Conservation (phyloP, 257 asterid genomes). For the Solanum infundibuliforme region DNA sequence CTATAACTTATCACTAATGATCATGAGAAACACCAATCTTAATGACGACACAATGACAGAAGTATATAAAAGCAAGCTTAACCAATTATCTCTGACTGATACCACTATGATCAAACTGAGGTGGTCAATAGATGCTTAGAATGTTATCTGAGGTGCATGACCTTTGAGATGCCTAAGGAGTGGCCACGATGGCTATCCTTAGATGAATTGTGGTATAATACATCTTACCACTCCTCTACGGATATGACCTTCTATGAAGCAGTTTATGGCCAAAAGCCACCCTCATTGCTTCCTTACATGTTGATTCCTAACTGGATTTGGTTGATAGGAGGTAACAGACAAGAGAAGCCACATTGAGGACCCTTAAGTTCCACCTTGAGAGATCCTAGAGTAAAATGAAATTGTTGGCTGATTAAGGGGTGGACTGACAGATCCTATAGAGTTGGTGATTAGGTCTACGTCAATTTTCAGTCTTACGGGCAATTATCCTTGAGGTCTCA, state of each 20-base stretch:
- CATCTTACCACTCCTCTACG: not conserved
- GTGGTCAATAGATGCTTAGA: not conserved
- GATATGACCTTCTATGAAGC: not conserved
- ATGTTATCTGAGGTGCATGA: not conserved
- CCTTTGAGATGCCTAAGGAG: not conserved
- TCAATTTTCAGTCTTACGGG: not conserved
- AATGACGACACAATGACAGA: not conserved
- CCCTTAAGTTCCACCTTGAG: not conserved
- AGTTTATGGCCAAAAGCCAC: not conserved
- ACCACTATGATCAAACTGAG: not conserved
- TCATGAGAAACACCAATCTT: not conserved
- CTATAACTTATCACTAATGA: not conserved
- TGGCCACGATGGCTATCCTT: not conserved
- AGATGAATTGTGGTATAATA: not conserved
- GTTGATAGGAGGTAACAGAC: not conserved
- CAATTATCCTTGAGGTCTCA: not conserved
- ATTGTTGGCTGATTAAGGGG: not conserved
- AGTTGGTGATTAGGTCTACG: not conserved
- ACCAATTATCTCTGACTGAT: not conserved
- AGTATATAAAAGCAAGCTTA: not conserved
- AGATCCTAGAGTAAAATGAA: not conserved
- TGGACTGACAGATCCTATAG: not conserved
- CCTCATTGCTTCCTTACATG: not conserved
- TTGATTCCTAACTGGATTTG: not conserved
- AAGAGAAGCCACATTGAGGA: not conserved